Evolutionary conservation across 768 basidiomycete genomes (phyloP).

Genomic region (Kwoniella sp.): DNA sequence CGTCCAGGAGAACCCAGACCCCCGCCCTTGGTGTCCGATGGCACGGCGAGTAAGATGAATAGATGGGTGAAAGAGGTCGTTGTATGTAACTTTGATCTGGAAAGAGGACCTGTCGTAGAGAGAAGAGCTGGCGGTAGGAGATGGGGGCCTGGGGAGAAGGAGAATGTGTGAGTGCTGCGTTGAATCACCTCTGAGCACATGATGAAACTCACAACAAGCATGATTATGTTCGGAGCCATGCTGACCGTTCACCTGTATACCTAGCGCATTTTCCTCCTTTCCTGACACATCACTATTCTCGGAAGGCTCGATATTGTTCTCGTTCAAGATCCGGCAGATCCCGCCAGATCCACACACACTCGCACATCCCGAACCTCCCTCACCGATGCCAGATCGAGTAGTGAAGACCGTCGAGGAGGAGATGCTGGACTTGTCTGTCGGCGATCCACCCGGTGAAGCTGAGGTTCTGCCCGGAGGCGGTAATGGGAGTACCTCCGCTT

Average conservation of each 20-base stretch:
- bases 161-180: slow-evolving; percentile 72
- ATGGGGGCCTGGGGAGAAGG: slow-evolving; percentile 68
- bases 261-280: slow-evolving; percentile 86
- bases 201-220: too few species aligned
- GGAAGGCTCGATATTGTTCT: slow-evolving; percentile 80
- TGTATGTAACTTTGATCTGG: slow-evolving; percentile 77
- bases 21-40: slow-evolving; percentile 37
- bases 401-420: slow-evolving; percentile 29
- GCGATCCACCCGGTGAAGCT: slow-evolving; percentile 23
- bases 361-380: slow-evolving; percentile 44
- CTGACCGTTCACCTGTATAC: background rate
- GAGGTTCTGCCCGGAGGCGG: slow-evolving; percentile 19
- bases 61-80: slow-evolving; percentile 56
- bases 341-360: slow-evolving; percentile 45
- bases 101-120: slow-evolving; percentile 77
- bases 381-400: slow-evolving; percentile 43
- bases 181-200: background rate
- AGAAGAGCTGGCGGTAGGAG: slow-evolving; percentile 70
- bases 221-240: too few species aligned
- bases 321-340: slow-evolving; percentile 73
- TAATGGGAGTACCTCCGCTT: background rate
- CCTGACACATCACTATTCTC: slow-evolving; percentile 85
- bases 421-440: slow-evolving; percentile 16
- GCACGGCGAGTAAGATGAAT: slow-evolving; percentile 30
- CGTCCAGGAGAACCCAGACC: slow-evolving; percentile 47